phyloP scores from a whole-genome alignment of 1,139 yeast species.

The Taphrina populina region DNA sequence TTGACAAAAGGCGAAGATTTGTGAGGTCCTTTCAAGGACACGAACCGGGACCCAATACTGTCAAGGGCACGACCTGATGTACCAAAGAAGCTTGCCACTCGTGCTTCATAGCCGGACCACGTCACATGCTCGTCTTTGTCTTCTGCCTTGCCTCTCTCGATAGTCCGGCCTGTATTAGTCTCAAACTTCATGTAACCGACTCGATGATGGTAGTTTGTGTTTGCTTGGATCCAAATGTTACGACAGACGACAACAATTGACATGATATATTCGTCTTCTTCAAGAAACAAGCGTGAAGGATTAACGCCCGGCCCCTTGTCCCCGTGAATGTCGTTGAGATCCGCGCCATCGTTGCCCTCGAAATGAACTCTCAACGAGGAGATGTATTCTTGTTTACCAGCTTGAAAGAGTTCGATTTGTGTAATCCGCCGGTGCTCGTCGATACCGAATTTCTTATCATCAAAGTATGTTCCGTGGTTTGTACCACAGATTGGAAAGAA shows the following conservation, averaged over 20 bases:
- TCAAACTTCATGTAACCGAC: background rate
- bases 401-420: background rate
- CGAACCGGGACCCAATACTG: background rate
- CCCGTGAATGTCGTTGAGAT: background rate
- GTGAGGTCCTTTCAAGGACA: no score
- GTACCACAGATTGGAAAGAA: background rate
- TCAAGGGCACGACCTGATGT: background rate
- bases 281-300: background rate
- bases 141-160: background rate
- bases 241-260: background rate
- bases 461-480: background rate
- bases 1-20: no score
- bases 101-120: background rate
- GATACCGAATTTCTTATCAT: background rate
- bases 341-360: background rate
- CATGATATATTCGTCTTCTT: background rate
- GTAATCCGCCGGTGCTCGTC: background rate
- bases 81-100: background rate
- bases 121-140: background rate
- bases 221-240: background rate
- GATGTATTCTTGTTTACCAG: background rate
- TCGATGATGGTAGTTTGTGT: background rate
- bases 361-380: background rate
- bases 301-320: background rate
- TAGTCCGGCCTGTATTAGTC: background rate